These are phyloP conservation scores for Saccharomycopsis sp. DNA, from an alignment of 805 yeast species.

Conservation along the genomic window DNA sequence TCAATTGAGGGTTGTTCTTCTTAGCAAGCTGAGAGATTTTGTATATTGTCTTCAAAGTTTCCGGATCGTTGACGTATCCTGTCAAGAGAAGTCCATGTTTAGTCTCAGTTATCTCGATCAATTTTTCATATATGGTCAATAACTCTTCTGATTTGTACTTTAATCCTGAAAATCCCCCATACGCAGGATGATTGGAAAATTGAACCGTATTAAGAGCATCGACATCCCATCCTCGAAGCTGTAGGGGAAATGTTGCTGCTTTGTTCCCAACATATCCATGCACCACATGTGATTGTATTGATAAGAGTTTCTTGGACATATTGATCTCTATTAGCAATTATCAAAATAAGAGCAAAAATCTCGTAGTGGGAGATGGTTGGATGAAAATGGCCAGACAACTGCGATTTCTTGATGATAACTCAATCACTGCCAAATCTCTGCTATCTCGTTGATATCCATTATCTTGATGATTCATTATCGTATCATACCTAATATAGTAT, in stretches of 20 bases:
- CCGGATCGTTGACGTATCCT: slow-evolving; percentile 71
- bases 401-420: too few species aligned
- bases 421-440: too few species aligned
- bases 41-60: slow-evolving; percentile 45
- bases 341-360: not conserved
- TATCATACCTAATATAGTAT: too few species aligned
- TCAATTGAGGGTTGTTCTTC: slow-evolving; percentile 22
- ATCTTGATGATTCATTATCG: too few species aligned
- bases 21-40: slow-evolving; percentile 25
- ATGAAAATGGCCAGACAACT: too few species aligned
- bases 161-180: slow-evolving; percentile 59
- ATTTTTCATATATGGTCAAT: slow-evolving; percentile 46
- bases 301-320: slow-evolving; percentile 30
- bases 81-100: slow-evolving; percentile 63
- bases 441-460: too few species aligned
- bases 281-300: slow-evolving; percentile 84
- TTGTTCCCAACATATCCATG: slow-evolving; percentile 95
- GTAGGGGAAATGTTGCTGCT: slow-evolving; percentile 87
- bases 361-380: too few species aligned
- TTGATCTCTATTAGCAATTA: not conserved
- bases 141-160: slow-evolving; percentile 42
- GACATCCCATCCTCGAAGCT: slow-evolving; percentile 85
- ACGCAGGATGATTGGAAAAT: slow-evolving; percentile 89
- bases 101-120: slow-evolving; percentile 40
- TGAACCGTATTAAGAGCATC: slow-evolving; percentile 85